A percentile compares a stretch with the other conserved stretches of the same genome.
phyloP scores from a whole-genome alignment of 2,329 filamentous ascomycete genomes.

The Lasiodiplodia sp. region DNA sequence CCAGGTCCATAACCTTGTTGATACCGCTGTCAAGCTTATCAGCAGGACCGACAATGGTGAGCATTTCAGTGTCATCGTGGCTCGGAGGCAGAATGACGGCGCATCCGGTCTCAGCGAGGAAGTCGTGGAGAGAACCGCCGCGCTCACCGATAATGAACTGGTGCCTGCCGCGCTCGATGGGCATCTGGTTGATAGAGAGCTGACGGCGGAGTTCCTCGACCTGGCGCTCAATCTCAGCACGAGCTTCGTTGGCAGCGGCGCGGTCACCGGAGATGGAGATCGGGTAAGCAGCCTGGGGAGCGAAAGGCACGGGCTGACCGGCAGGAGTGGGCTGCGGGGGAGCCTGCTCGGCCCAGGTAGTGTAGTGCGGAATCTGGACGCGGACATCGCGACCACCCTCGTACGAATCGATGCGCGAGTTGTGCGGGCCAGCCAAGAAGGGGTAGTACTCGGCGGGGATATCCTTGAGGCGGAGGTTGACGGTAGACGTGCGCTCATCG shows the following conservation, averaged over 20 bases:
- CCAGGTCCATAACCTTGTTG: conserved; percentile 86
- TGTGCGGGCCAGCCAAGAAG: conserved; percentile 85
- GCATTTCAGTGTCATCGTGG: conserved; percentile 78
- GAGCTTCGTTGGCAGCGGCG: conserved; percentile 78
- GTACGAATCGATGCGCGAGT: conserved; percentile 70
- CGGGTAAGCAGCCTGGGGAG: conserved; percentile 74
- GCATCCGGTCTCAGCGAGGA: conserved; percentile 90
- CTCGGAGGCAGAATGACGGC: conserved; percentile 80
- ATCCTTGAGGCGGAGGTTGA: conserved; percentile 80
- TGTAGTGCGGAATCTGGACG: conserved; percentile 82
- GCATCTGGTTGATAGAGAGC: conserved; percentile 78
- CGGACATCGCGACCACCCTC: conserved; percentile 78
- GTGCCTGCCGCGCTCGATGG: conserved; percentile 85
- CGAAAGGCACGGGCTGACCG: conserved; percentile 74
- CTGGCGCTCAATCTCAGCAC: conserved; percentile 79
- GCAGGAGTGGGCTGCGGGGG: conserved; percentile 68
- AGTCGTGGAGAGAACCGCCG: conserved; percentile 81
- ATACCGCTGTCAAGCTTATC: conserved; percentile 76
- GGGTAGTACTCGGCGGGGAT: conserved; percentile 94
- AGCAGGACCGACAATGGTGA: conserved; percentile 83
- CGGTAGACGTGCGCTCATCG: conserved; percentile 81
- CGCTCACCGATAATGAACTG: conserved; percentile 93
- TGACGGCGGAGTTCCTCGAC: conserved; percentile 78
- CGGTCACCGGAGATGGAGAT: conserved; percentile 91
- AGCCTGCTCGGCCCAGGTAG: conserved; percentile 73